Percentiles rank a stretch among this genome's conserved stretches.
These are phyloP conservation scores for Hygrophoropsis aurantiaca DNA, from an alignment of 768 basidiomycete genomes.

Conservation along the genomic window DNA sequence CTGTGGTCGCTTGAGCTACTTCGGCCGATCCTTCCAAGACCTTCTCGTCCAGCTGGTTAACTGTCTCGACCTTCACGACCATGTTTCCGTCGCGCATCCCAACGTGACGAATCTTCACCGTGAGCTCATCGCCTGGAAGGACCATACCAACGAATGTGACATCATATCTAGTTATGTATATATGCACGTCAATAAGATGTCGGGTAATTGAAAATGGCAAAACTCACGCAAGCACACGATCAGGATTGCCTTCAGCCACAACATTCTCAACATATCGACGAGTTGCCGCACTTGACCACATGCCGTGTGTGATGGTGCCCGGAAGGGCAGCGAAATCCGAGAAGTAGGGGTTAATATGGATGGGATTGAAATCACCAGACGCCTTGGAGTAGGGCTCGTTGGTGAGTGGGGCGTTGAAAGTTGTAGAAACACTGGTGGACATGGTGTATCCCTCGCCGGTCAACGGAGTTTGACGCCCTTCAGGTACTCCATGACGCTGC, in stretches of 20 bases:
- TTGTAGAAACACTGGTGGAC: slow-evolving; percentile 57
- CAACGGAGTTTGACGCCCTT: slow-evolving; percentile 76
- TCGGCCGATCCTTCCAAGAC: slow-evolving; percentile 92
- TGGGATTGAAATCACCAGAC: slow-evolving; percentile 98
- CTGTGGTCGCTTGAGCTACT: slow-evolving; percentile 88
- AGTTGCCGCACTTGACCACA: slow-evolving; percentile 96
- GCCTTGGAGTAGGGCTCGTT: slow-evolving; percentile 96
- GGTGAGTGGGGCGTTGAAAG: slow-evolving; percentile 81
- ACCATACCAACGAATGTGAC: slow-evolving; percentile 98
- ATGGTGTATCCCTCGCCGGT: slow-evolving; percentile 87
- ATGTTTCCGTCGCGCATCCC: slow-evolving; percentile 94
- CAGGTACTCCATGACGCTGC: slow-evolving; percentile 81
- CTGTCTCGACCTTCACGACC: slow-evolving; percentile 84
- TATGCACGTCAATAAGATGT: slow-evolving; percentile 6
- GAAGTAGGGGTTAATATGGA: slow-evolving; percentile 98
- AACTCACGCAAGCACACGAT: slow-evolving; percentile 86
- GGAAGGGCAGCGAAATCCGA: slow-evolving; percentile 90
- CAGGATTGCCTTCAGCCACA: slow-evolving; percentile 89
- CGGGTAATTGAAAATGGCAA: slow-evolving; percentile 3
- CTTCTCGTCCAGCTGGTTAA: slow-evolving; percentile 84
- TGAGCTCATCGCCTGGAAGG: slow-evolving; percentile 83
- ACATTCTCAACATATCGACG: slow-evolving; percentile 90
- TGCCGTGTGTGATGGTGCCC: slow-evolving; percentile 95
- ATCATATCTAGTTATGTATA: slow-evolving; percentile 60
- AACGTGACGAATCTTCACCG: slow-evolving; percentile 83